These are phyloP conservation scores for Skeletonema tropicum DNA, from an alignment of 108 stramenopile genomes.

Conservation along the genomic window DNA sequence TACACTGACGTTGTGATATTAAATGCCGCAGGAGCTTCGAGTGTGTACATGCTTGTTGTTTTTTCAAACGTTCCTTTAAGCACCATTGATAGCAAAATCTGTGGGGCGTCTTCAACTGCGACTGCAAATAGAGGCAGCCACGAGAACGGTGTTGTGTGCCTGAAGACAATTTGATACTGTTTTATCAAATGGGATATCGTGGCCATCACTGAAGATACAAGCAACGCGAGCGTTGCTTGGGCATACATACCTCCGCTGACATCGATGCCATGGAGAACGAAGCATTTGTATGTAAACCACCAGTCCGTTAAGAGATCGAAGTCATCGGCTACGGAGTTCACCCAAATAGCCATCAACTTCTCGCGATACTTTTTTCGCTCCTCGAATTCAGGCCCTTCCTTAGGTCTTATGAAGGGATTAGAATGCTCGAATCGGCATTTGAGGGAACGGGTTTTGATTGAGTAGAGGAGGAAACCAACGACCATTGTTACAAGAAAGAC, in stretches of 20 bases:
- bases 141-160: conserved; percentile 9
- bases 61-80: conserved; percentile 9
- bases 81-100: conserved; percentile 26
- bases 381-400: conserved; percentile 1
- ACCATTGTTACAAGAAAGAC: conserved; percentile 14
- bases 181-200: conserved; percentile 20
- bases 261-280: conserved; percentile 3
- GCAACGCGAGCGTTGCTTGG: conserved; percentile 15
- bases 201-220: conserved; percentile 9
- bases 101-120: conserved; percentile 27
- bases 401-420: conserved; percentile 14
- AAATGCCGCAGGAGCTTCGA: conserved; percentile 15
- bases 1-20: conserved; percentile 38
- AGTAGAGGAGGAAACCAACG: conserved; percentile 19
- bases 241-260: conserved; percentile 14
- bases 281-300: conserved; percentile 21
- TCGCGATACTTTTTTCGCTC: conserved; percentile 22
- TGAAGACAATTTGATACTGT: conserved; percentile 23
- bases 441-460: conserved; percentile 8
- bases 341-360: conserved; percentile 10
- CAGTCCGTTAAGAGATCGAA: conserved; percentile 28
- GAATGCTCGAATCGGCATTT: conserved; percentile 22
- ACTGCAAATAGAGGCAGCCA: conserved; percentile 29
- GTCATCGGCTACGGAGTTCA: conserved; percentile 28
- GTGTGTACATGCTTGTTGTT: background rate